phyloP scores from a whole-genome alignment of 2,329 filamentous ascomycete species.

The Sordariomycetes sp. region DNA sequence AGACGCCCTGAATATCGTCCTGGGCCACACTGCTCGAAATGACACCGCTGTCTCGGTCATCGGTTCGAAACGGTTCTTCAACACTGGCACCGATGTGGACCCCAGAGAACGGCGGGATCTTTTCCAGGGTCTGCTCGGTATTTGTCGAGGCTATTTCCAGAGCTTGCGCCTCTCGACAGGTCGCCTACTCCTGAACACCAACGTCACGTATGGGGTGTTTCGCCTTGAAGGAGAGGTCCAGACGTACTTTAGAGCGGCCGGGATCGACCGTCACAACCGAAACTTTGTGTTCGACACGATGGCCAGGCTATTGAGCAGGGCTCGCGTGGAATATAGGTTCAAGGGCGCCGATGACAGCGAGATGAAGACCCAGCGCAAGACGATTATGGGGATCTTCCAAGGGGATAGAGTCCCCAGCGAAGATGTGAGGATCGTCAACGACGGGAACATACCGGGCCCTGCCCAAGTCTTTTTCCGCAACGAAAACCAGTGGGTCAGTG shows the following conservation, averaged over 20 bases:
- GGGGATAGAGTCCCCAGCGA: background rate
- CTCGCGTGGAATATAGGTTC: constrained; percentile 10
- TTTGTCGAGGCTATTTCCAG: constrained; percentile 43
- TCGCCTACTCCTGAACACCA: constrained; percentile 41
- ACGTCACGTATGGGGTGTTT: constrained; percentile 44
- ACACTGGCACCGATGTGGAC: constrained; percentile 17
- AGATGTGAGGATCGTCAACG: background rate
- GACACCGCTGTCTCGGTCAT: constrained; percentile 25
- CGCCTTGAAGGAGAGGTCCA: constrained; percentile 24
- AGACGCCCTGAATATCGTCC: constrained; percentile 40
- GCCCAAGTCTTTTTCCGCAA: background rate
- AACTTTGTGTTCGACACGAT: background rate
- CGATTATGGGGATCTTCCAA: constrained; percentile 1
- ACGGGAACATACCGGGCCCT: background rate
- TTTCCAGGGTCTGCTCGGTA: constrained; percentile 15
- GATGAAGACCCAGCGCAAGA: constrained; percentile 1
- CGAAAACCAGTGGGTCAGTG: constrained; percentile 14
- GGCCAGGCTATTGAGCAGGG: constrained; percentile 7
- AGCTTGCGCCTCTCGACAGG: constrained; percentile 43
- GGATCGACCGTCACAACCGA: background rate
- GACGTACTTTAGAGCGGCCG: constrained; percentile 18
- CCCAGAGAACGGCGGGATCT: constrained; percentile 16
- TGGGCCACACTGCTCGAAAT: constrained; percentile 31
- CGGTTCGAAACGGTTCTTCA: constrained; percentile 38
- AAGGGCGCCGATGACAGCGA: constrained; percentile 1